phyloP scores from a whole-genome alignment of 2,329 filamentous ascomycete genomes.

The Colletotrichum caudatum region DNA sequence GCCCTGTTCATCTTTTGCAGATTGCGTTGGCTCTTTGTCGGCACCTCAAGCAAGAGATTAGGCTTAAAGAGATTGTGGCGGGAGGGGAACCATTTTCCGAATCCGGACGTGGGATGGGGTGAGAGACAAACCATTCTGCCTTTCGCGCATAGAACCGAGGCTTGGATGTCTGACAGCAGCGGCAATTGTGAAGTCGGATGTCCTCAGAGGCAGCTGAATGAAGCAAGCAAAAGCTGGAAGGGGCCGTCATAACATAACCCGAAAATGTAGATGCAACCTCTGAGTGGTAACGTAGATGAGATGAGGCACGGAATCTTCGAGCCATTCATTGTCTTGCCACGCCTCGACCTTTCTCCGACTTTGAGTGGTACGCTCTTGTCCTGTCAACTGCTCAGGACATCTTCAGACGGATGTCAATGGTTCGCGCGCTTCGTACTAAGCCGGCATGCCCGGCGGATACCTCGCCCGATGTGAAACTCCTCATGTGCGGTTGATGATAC shows the following conservation, averaged over 20 bases:
- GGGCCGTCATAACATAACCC: conserved; percentile 6
- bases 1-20: neutral
- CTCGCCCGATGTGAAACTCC: conserved; percentile 29
- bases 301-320: neutral
- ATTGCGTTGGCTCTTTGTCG: neutral
- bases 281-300: conserved; percentile 12
- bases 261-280: conserved; percentile 3
- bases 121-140: neutral
- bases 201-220: conserved; percentile 20
- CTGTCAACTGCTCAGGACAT: neutral
- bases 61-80: conserved; percentile 2
- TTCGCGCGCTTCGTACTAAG: conserved; percentile 24
- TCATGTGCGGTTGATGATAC: conserved; percentile 26
- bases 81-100: neutral
- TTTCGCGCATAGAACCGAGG: neutral
- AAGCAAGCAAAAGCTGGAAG: conserved; percentile 30
- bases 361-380: neutral
- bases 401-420: conserved; percentile 24
- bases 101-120: neutral
- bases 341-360: neutral
- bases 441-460: conserved; percentile 13
- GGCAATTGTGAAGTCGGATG: neutral
- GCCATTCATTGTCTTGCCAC: neutral
- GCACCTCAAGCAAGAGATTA: neutral
- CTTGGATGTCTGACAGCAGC: neutral